phyloP scores from a whole-genome alignment of 306 rosid genomes.

The Neltuma alba region DNA sequence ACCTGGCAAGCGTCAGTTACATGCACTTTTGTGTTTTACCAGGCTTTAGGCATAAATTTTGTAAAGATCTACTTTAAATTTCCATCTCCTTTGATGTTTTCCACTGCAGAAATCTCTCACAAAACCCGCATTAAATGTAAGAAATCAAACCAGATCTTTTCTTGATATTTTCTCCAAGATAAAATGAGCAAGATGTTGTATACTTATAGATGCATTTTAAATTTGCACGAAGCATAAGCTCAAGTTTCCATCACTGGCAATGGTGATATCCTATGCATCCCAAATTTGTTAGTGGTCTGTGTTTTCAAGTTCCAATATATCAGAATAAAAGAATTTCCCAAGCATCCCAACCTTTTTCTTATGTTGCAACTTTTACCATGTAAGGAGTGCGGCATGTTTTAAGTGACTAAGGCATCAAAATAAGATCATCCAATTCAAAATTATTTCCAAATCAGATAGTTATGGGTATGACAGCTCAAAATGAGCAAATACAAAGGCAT shows the following conservation, averaged over 20 bases:
- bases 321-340: background rate
- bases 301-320: constrained; percentile 4
- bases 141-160: constrained; percentile 12
- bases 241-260: background rate
- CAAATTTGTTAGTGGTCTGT: background rate
- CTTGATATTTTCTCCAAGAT: background rate
- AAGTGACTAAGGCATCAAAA: constrained; percentile 8
- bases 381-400: constrained; percentile 17
- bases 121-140: background rate
- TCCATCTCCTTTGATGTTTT: background rate
- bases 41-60: constrained; percentile 10
- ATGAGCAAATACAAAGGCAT: constrained; percentile 7
- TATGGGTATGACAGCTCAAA: background rate
- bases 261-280: background rate
- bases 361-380: background rate
- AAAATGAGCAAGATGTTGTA: constrained; percentile 1
- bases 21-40: background rate
- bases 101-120: background rate
- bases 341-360: background rate
- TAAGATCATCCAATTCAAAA: constrained; percentile 31
- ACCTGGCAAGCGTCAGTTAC: background rate
- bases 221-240: background rate
- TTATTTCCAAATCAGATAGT: constrained; percentile 7
- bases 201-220: background rate
- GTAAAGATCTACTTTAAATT: background rate